Percentiles rank a stretch among this genome's conserved stretches.
Conservation (phyloP, 768 basidiomycete genomes). For the Fibroporia radiculosa region DNA sequence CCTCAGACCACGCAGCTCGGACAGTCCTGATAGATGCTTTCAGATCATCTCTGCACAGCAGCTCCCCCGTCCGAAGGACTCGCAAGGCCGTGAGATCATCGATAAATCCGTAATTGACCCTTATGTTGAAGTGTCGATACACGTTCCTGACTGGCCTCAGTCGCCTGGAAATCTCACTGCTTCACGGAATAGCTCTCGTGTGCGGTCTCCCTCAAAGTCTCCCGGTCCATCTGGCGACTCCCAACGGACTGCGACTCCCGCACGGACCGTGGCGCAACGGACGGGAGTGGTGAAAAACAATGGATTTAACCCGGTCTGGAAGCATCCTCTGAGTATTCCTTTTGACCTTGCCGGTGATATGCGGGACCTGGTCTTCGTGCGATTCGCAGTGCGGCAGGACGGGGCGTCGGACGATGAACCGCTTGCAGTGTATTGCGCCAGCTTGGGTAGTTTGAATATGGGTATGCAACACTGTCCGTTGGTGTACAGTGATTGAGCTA, state of each 20-base stretch:
- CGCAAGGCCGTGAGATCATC: constrained; percentile 50
- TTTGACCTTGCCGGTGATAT: constrained; percentile 73
- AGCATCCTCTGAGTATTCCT: constrained; percentile 59
- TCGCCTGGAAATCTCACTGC: neutral
- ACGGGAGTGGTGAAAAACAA: constrained; percentile 74
- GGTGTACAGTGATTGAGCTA: neutral
- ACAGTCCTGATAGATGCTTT: neutral
- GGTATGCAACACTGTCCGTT: constrained; percentile 43
- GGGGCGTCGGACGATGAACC: constrained; percentile 53
- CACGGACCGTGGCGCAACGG: constrained; percentile 40
- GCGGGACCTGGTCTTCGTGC: constrained; percentile 78
- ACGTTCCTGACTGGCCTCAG: constrained; percentile 63
- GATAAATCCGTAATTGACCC: constrained; percentile 58
- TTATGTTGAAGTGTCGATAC: constrained; percentile 73
- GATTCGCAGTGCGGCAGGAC: constrained; percentile 67
- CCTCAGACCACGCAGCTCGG: neutral
- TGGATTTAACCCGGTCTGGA: constrained; percentile 90
- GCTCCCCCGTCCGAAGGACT: constrained; percentile 67
- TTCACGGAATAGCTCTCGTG: neutral
- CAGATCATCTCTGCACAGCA: constrained; percentile 86
- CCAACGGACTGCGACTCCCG: constrained; percentile 11
- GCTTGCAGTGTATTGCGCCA: constrained; percentile 67
- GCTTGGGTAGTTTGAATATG: constrained; percentile 61
- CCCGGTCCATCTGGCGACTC: constrained; percentile 6
- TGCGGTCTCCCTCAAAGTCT: constrained; percentile 3